These are phyloP conservation scores for Diaporthe sp. DNA, from an alignment of 2,329 filamentous ascomycete genomes.

Conservation along the genomic window DNA sequence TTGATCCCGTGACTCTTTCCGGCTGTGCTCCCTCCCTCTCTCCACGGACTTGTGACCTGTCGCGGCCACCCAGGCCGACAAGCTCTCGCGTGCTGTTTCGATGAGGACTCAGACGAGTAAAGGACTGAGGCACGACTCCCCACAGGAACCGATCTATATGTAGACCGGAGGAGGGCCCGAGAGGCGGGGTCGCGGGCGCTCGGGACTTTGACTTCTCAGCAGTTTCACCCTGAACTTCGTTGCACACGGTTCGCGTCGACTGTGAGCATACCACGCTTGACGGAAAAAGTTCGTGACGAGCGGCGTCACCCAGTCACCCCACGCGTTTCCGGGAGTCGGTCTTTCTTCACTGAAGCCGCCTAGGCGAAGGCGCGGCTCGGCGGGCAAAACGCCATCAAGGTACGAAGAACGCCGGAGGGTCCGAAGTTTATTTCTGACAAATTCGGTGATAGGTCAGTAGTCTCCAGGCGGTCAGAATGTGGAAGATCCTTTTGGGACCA, in stretches of 20 bases:
- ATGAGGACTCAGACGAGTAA: neutral
- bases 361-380: conserved; percentile 8
- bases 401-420: conserved; percentile 7
- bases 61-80: neutral
- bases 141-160: conserved; percentile 3
- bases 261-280: neutral
- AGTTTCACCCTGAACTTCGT: conserved; percentile 18
- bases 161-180: conserved; percentile 12
- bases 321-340: neutral
- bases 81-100: conserved; percentile 11
- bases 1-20: neutral
- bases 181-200: conserved; percentile 3
- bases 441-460: neutral
- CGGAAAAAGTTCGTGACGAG: neutral
- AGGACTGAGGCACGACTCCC: neutral
- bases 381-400: neutral
- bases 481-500: conserved; percentile 11
- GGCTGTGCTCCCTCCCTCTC: too few species aligned
- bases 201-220: conserved; percentile 27
- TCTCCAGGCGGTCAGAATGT: conserved; percentile 20
- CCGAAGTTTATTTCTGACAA: conserved; percentile 20
- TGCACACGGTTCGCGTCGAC: neutral
- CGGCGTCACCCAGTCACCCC: neutral
- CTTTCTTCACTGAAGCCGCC: neutral
- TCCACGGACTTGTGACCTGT: conserved; percentile 21